Evolutionary conservation across 2,329 filamentous ascomycete genomes (phyloP).

Genomic region (Alternaria consortialis): DNA sequence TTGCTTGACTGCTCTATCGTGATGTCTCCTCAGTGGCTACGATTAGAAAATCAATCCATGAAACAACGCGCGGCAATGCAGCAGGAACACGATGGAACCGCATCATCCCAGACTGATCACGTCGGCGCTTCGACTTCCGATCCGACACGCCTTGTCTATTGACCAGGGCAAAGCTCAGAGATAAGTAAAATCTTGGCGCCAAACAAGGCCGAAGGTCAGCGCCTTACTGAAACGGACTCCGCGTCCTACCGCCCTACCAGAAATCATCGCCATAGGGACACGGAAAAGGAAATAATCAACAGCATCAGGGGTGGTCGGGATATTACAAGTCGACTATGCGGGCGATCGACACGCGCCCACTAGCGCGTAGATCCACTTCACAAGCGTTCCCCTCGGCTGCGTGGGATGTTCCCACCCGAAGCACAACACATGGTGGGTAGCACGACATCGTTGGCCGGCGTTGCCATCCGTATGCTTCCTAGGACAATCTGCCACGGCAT

Average conservation of each 20-base stretch:
- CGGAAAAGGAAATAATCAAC: slow-evolving; percentile 5
- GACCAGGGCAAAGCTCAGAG: not conserved
- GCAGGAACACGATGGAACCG: not conserved
- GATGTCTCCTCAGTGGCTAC: not conserved
- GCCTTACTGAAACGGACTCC: slow-evolving; percentile 1
- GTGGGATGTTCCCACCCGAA: slow-evolving; percentile 5
- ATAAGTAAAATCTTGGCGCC: slow-evolving; percentile 1
- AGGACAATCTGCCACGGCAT: slow-evolving; percentile 4
- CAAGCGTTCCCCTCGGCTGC: not conserved
- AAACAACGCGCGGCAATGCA: not conserved
- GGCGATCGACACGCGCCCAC: slow-evolving; percentile 6
- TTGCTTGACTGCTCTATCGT: not conserved
- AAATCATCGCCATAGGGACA: not conserved
- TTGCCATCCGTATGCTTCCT: slow-evolving; percentile 1
- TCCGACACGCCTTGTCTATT: not conserved
- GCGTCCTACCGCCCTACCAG: not conserved
- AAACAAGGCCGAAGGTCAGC: slow-evolving; percentile 1
- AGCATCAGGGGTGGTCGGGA: not conserved
- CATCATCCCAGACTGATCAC: not conserved
- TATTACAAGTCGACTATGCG: slow-evolving; percentile 10
- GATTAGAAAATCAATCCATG: not conserved
- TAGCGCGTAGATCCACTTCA: slow-evolving; percentile 1
- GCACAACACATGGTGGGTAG: slow-evolving; percentile 4
- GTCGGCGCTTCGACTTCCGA: not conserved
- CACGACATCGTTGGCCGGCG: slow-evolving; percentile 1